A percentile compares a stretch with the other conserved stretches of the same genome.
phyloP scores from a whole-genome alignment of 2,329 filamentous ascomycete genomes.

The Eurotiales sp. region DNA sequence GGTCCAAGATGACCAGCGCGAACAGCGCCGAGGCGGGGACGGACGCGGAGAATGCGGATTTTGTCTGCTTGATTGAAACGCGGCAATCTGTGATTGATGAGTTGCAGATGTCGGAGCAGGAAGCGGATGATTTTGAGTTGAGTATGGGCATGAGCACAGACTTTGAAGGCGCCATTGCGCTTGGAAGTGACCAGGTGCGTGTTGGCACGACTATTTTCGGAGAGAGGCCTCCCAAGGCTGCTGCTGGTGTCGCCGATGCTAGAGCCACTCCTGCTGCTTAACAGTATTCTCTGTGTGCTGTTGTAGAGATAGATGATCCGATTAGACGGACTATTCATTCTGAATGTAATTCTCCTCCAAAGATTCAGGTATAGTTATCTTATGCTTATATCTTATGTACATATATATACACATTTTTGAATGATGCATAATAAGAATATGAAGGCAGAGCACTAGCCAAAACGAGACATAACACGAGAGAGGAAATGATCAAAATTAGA shows the following conservation, averaged over 20 bases:
- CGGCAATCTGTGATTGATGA: conserved; percentile 66
- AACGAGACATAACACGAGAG: neutral
- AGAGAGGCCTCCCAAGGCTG: conserved; percentile 69
- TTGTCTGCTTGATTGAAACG: conserved; percentile 64
- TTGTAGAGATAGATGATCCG: neutral
- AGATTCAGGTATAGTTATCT: neutral
- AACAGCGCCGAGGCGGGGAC: conserved; percentile 47
- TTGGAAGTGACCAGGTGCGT: conserved; percentile 85
- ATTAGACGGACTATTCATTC: no score
- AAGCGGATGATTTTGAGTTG: conserved; percentile 64
- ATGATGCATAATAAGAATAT: conserved; percentile 13
- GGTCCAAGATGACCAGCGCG: conserved; percentile 67
- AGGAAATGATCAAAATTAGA: neutral
- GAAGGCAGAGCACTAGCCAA: neutral
- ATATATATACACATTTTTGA: conserved; percentile 12
- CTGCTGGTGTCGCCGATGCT: conserved; percentile 56
- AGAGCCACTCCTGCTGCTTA: neutral
- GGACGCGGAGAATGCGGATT: conserved; percentile 76
- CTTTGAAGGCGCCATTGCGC: conserved; percentile 78
- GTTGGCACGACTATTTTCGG: conserved; percentile 96
- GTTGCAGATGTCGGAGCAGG: conserved; percentile 46
- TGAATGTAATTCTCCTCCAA: neutral
- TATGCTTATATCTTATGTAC: conserved; percentile 5
- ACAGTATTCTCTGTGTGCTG: neutral
- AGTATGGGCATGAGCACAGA: conserved; percentile 99